Evolutionary conservation across 2,329 filamentous ascomycete species (phyloP).

Genomic region (Verruconis gallopava): DNA sequence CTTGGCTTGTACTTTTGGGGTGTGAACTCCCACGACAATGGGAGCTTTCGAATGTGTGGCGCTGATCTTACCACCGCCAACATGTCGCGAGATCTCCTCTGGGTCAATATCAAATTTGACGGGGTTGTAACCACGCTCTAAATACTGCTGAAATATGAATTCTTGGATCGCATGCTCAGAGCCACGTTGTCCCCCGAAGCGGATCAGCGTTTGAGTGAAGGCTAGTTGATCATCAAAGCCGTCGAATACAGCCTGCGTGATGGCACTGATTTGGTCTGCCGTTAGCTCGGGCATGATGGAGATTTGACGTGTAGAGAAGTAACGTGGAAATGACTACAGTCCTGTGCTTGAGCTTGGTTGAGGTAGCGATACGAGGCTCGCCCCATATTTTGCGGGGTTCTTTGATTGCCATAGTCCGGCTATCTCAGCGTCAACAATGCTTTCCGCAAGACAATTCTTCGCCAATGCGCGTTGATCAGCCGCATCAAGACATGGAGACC

Average conservation of each 20-base stretch:
- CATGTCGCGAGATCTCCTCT: conserved; percentile 2
- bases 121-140: not conserved
- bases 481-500: too few species aligned
- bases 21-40: conserved; percentile 5
- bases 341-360: too few species aligned
- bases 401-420: too few species aligned
- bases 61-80: conserved; percentile 2
- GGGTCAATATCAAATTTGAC: conserved; percentile 5
- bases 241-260: conserved; percentile 12
- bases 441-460: too few species aligned
- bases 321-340: too few species aligned
- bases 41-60: conserved; percentile 4
- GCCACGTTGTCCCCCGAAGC: conserved; percentile 15
- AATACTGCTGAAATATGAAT: conserved; percentile 2
- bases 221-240: conserved; percentile 14
- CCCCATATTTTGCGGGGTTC: too few species aligned
- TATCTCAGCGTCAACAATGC: too few species aligned
- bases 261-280: not conserved
- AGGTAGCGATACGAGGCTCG: too few species aligned
- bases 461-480: too few species aligned
- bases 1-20: not conserved
- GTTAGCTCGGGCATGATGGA: not conserved
- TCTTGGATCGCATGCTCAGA: conserved; percentile 14
- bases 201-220: conserved; percentile 14
- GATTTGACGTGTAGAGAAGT: too few species aligned